Base-by-base conservation (phyloP, 192 early-diverging fungal genomes). In the Physocladia obscura region DNA sequence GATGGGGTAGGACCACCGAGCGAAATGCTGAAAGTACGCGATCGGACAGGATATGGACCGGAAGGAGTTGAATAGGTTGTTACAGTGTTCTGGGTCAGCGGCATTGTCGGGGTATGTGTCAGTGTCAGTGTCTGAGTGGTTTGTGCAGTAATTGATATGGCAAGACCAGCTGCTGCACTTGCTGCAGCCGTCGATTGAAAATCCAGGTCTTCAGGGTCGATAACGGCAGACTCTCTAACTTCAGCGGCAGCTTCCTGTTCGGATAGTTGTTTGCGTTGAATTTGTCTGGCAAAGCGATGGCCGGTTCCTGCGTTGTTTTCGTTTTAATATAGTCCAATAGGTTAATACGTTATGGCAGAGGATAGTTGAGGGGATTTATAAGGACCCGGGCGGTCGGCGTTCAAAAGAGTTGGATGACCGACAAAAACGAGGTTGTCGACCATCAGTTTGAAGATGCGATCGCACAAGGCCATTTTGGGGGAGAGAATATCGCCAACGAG, bases 401-500 rank as follows among this genome's bases (percentile, higher is more conserved):
- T 79, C 31, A 89, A 73, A 3, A 91, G 79, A 44, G 90, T 81
- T 37, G 90, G 84, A 78, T 88, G 74, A 47, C 79, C 84, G 17
- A 81, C 70, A 88, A 98, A 95, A 8, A 89, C 87, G 56, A 95
- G 67, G 47, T 92, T 88, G 74, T 96, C 92, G 6, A 98, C 88
- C 1, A 88, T 82, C 44, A 98, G 81, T 70, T 94, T 92, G 74
- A 98, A 98, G 51, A 88, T 82, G 49, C 82, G 80, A 70, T 94
- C 91, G 73, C 93, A 89, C 27, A 94, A 80, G 27, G 87, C 78
- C 21, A 84, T 78, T 77, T 90, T 93, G 6, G 95, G 95, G 2
- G 92, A 89, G n/a, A 97, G 84, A n/a, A 93, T 62, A 62, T 94
- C 88, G 6, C 92, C 91, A 30, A 95, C 84, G 54, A 92, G 83